These are phyloP conservation scores for Hymenoscyphus fraxineus DNA, from an alignment of 2,329 filamentous ascomycete genomes.

Conservation along the genomic window DNA sequence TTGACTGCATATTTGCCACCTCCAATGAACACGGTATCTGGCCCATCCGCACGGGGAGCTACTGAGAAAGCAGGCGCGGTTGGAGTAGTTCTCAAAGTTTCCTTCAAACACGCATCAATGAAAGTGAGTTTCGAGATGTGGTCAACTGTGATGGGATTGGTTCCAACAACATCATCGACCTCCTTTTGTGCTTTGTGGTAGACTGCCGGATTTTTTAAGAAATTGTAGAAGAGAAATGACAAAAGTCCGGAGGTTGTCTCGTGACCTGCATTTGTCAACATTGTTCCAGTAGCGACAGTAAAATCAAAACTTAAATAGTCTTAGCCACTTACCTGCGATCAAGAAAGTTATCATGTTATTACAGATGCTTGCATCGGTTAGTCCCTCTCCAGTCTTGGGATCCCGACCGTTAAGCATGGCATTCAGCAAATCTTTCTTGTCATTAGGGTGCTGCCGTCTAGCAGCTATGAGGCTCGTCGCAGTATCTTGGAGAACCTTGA, in stretches of 20 bases:
- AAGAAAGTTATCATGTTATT: constrained; percentile 72
- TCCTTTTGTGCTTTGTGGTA: constrained; percentile 48
- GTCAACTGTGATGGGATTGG: constrained; percentile 41
- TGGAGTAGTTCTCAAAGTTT: constrained; percentile 60
- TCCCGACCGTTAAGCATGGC: constrained; percentile 68
- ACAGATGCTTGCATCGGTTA: constrained; percentile 60
- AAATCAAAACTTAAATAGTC: no score
- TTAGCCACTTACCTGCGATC: constrained; percentile 46
- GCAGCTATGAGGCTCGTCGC: constrained; percentile 58
- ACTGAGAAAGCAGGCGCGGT: constrained; percentile 57
- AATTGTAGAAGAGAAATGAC: constrained; percentile 48
- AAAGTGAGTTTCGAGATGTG: constrained; percentile 58
- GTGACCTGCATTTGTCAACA: constrained; percentile 45
- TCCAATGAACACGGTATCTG: constrained; percentile 41
- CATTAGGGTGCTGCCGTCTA: constrained; percentile 51
- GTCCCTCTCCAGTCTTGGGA: constrained; percentile 60
- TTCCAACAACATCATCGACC: constrained; percentile 50
- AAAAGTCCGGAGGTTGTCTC: constrained; percentile 61
- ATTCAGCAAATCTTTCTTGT: constrained; percentile 64
- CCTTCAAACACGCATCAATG: constrained; percentile 61
- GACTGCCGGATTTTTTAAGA: constrained; percentile 47
- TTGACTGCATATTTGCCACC: constrained; percentile 32
- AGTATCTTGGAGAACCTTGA: constrained; percentile 51
- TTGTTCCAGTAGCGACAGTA: background rate
- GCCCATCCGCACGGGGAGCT: constrained; percentile 37